A percentile compares a stretch with the other conserved stretches of the same genome.
phyloP scores from a whole-genome alignment of 2,329 filamentous ascomycete species.

The Apiospora kogelbergensis region DNA sequence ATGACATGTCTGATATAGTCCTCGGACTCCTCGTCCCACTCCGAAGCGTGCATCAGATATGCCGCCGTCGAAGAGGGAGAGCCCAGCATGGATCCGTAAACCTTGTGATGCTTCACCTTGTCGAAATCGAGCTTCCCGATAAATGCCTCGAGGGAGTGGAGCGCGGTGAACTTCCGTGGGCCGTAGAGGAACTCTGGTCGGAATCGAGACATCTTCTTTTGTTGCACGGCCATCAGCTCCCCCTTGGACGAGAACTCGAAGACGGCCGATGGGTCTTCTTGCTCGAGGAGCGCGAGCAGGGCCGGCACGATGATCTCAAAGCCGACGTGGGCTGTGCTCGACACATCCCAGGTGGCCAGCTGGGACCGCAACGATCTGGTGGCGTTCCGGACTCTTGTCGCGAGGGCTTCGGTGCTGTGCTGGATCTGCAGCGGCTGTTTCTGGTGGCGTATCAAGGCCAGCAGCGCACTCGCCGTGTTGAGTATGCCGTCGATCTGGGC shows the following conservation, averaged over 20 bases:
- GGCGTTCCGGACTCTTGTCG: conserved; percentile 20
- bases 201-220: conserved; percentile 29
- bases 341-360: conserved; percentile 30
- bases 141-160: conserved; percentile 40
- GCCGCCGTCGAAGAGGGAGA: conserved; percentile 41
- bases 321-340: conserved; percentile 29
- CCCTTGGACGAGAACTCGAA: conserved; percentile 28
- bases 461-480: neutral
- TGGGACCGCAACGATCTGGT: conserved; percentile 19
- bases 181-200: conserved; percentile 28
- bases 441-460: neutral
- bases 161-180: conserved; percentile 25
- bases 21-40: conserved; percentile 23
- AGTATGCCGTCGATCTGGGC: neutral
- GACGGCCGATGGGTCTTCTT: conserved; percentile 21
- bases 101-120: conserved; percentile 31
- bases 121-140: conserved; percentile 37
- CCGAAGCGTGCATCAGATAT: conserved; percentile 21
- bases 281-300: conserved; percentile 28
- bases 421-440: neutral
- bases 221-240: conserved; percentile 23
- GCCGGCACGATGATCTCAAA: conserved; percentile 35
- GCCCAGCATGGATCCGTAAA: conserved; percentile 34
- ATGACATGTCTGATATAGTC: conserved; percentile 21
- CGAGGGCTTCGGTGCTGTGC: conserved; percentile 11